These are phyloP conservation scores for Jackrogersella minutella DNA, from an alignment of 495 filamentous ascomycete species.

Conservation along the genomic window DNA sequence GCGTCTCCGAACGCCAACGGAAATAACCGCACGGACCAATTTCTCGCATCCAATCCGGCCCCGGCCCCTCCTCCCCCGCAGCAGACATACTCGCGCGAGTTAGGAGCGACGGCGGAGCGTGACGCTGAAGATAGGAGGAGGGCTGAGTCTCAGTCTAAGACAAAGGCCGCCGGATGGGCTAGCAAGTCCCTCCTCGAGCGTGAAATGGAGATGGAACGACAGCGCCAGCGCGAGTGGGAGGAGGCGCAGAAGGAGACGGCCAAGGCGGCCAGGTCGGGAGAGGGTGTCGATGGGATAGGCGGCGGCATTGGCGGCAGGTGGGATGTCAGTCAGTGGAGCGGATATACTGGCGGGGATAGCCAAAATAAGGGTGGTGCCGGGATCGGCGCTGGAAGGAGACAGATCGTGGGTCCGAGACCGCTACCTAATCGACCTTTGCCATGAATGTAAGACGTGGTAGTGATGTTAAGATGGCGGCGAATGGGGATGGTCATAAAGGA, in stretches of 20 bases:
- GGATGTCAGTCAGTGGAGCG: constrained; percentile 88
- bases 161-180: constrained; percentile 77
- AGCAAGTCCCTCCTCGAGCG: constrained; percentile 86
- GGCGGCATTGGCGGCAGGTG: constrained; percentile 70
- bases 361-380: constrained; percentile 77
- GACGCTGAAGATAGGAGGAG: constrained; percentile 75
- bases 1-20: constrained; percentile 39
- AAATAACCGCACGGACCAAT: constrained; percentile 54
- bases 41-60: constrained; percentile 52
- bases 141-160: constrained; percentile 68
- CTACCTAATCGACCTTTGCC: constrained; percentile 53
- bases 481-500: no score
- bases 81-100: constrained; percentile 65
- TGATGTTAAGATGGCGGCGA: no score
- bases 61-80: constrained; percentile 44
- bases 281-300: constrained; percentile 61
- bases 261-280: constrained; percentile 58
- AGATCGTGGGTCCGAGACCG: constrained; percentile 81
- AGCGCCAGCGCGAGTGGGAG: constrained; percentile 95
- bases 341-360: constrained; percentile 82
- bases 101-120: constrained; percentile 66
- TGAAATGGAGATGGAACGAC: constrained; percentile 95
- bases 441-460: constrained; percentile 5
- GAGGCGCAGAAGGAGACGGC: constrained; percentile 80
- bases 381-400: constrained; percentile 76